A percentile compares a stretch with the other conserved stretches of the same genome.
These are phyloP conservation scores for Prinsepia uniflora DNA, from an alignment of 306 rosid species.

Conservation along the genomic window DNA sequence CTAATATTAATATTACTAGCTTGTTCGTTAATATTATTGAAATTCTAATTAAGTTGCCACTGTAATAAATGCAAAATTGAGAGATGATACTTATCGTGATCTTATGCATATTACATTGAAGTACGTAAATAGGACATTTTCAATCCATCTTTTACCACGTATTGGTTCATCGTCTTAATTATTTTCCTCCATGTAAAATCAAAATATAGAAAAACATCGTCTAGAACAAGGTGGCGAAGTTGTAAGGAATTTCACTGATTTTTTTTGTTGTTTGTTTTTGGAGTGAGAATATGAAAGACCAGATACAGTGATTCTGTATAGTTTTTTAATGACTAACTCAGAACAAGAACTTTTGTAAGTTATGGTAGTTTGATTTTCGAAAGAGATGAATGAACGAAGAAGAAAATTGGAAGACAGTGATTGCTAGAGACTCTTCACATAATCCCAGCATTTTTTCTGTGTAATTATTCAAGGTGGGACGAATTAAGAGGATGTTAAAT, in stretches of 20 bases:
- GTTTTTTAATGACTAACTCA: conserved; percentile 7
- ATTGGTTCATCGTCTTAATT: background rate
- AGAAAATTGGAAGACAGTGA: background rate
- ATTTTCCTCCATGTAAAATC: background rate
- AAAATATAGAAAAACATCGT: background rate
- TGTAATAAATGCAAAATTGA: conserved; percentile 42
- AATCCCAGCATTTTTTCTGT: background rate
- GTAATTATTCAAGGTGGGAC: conserved; percentile 12
- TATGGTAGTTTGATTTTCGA: background rate
- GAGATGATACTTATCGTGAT: conserved; percentile 10
- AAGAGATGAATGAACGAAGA: background rate
- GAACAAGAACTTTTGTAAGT: conserved; percentile 8
- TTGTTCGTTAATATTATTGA: conserved; percentile 45
- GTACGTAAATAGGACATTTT: conserved; percentile 41
- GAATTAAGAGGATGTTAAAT: background rate
- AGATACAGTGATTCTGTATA: conserved; percentile 1
- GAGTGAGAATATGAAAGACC: background rate
- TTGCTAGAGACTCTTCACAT: background rate
- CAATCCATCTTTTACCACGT: conserved; percentile 7
- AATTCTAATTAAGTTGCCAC: conserved; percentile 46
- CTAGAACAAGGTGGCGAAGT: too few relatives aligned
- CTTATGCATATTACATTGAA: conserved; percentile 18
- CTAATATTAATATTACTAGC: too few relatives aligned
- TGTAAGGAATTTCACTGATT: too few relatives aligned
- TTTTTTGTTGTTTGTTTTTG: too few relatives aligned